Percentiles rank a stretch among this genome's conserved stretches.
These are phyloP conservation scores for Euphorbia celastroides DNA, from an alignment of 441 rosid species.

Conservation along the genomic window DNA sequence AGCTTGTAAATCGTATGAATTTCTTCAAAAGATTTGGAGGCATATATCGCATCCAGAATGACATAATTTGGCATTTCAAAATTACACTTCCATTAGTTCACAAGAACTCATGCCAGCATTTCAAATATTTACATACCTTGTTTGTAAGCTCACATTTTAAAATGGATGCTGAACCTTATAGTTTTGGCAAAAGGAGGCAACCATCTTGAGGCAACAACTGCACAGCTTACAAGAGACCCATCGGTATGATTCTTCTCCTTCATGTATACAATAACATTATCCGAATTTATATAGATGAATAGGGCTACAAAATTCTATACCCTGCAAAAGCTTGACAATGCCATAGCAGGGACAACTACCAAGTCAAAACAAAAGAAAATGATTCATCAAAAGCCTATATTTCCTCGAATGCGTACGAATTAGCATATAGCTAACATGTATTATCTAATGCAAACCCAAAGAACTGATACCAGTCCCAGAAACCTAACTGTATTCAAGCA, in stretches of 20 bases:
- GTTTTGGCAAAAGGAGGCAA: constrained; percentile 49
- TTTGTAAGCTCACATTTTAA: constrained; percentile 10
- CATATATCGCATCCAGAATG: not conserved
- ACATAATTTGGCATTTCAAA: not conserved
- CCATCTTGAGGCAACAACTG: constrained; percentile 40
- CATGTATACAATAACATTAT: not conserved
- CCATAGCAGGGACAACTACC: not conserved
- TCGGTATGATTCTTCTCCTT: constrained; percentile 27
- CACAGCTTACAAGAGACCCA: constrained; percentile 38
- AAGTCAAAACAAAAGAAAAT: constrained; percentile 11
- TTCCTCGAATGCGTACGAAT: not conserved
- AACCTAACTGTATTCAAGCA: not conserved
- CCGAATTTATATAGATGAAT: not conserved
- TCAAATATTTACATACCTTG: not conserved
- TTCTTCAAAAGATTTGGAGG: not conserved
- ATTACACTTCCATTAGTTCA: not conserved
- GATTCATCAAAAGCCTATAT: not conserved
- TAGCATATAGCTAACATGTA: not conserved
- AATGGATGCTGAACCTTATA: constrained; percentile 10
- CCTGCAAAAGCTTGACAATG: not conserved
- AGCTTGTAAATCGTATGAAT: not conserved
- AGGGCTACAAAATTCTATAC: not conserved
- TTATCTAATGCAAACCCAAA: not conserved
- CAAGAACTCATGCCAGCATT: not conserved
- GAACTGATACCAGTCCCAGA: not conserved